Base-by-base conservation (phyloP, 768 basidiomycete species). In the Tylopilus sp. region DNA sequence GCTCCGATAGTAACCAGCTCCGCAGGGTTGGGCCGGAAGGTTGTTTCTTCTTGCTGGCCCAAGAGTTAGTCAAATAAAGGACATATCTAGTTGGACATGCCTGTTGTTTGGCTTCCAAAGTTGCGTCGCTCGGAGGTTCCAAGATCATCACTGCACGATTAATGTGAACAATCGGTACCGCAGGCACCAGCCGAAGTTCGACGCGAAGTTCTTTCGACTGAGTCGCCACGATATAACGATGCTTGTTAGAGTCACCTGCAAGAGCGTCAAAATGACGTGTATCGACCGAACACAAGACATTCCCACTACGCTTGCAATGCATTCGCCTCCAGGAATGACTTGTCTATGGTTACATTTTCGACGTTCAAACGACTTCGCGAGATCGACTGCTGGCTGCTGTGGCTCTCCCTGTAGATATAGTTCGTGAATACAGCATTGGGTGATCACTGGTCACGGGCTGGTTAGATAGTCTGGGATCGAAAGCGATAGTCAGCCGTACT, bases 351-450 rank as follows among this genome's bases (percentile, higher is more conserved):
- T 98, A 68, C 97, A 99, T 72, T 89, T 92, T 58, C 97, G 71
- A 52, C 96, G 80, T 72, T 98, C 96, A 59, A 97, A 98, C 0
- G 77, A 80, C 72, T 98, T 98, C 2, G 97, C 96, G 38, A 97
- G 78, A 66, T 97, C 91, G 1, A 92, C 86, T 1, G 86, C 82
- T 0, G 80, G 72, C 65, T 98, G 94, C 28, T 81, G 80, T 2
- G 77, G 64, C 53, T 79, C 83, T 13, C 92, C 94, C 51, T 87
- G 81, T 3, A 92, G 78, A 72, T 99, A 98, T 3, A 99, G 78
- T 65, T 92, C 91, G 59, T 94, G 86, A 37, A 99, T 93, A 66
- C 87, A 96, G 70, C 97, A 99, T 67, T 98, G 96, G 0, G 97
- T 98, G 69, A 99, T 98, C 96, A 99, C 97, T 98, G 60, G 53